phyloP scores from a whole-genome alignment of 108 stramenopile genomes.

The Chaetoceros tenuissimus region DNA sequence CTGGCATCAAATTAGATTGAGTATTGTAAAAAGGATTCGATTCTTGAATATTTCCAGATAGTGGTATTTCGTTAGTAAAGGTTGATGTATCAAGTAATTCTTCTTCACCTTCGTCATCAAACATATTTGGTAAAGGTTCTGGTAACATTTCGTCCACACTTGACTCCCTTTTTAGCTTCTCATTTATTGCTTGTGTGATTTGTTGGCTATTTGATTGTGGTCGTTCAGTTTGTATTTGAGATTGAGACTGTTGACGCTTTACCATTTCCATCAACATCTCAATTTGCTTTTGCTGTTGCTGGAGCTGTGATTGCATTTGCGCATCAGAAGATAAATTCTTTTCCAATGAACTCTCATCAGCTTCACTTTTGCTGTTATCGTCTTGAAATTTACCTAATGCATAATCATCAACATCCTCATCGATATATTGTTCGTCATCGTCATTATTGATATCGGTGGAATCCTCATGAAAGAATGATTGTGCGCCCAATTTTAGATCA shows the following conservation, averaged over 20 bases:
- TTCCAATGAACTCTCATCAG: conserved; percentile 1
- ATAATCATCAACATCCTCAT: neutral
- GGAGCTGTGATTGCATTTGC: conserved; percentile 30
- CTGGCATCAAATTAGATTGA: conserved; percentile 10
- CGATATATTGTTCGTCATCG: neutral
- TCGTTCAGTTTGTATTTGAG: neutral
- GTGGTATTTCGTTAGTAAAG: conserved; percentile 11
- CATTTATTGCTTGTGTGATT: neutral
- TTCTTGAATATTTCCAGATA: neutral
- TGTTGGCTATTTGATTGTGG: neutral
- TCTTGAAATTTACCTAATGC: neutral
- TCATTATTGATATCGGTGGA: too few relatives aligned
- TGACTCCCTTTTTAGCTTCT: neutral
- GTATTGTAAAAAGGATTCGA: neutral
- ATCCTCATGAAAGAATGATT: too few relatives aligned
- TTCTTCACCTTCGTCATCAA: neutral
- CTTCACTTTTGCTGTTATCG: neutral
- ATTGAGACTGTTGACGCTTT: conserved; percentile 10
- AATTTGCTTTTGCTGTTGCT: conserved; percentile 50
- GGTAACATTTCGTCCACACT: neutral
- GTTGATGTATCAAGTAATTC: neutral
- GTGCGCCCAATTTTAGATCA: too few relatives aligned
- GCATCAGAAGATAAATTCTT: neutral
- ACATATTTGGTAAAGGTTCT: neutral
- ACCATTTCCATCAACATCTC: conserved; percentile 32